A percentile compares a stretch with the other conserved stretches of the same genome.
These are phyloP conservation scores for Saccharomycopsis malanga DNA, from an alignment of 805 yeast genomes.

Conservation along the genomic window DNA sequence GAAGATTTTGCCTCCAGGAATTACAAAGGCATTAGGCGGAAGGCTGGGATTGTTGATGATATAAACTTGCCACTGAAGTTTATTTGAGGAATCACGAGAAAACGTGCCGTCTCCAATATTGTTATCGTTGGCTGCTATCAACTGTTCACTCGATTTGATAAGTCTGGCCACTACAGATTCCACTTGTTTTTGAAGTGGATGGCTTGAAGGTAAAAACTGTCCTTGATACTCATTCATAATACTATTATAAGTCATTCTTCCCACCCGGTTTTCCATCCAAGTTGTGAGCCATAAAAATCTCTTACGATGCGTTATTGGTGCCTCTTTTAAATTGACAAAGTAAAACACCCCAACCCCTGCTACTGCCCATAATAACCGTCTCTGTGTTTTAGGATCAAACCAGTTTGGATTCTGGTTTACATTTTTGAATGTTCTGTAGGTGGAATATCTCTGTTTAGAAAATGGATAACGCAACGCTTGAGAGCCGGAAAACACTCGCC, in stretches of 20 bases:
- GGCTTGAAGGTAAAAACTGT: conserved; percentile 50
- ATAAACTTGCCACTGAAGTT: conserved; percentile 67
- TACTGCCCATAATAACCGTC: background rate
- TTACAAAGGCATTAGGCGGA: conserved; percentile 95
- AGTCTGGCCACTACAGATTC: conserved; percentile 57
- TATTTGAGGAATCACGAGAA: conserved; percentile 28
- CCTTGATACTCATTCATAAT: conserved; percentile 47
- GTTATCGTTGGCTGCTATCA: conserved; percentile 28
- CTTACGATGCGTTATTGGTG: conserved; percentile 70
- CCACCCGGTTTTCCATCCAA: conserved; percentile 55
- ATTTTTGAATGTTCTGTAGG: conserved; percentile 34
- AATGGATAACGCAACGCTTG: too few relatives aligned
- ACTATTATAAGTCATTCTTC: conserved; percentile 56
- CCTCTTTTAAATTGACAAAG: conserved; percentile 48
- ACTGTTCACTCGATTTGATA: conserved; percentile 47
- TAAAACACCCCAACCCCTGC: conserved; percentile 8
- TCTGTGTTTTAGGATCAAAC: conserved; percentile 2
- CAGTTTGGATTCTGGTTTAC: background rate
- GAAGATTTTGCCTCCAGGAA: conserved; percentile 95
- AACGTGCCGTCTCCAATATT: conserved; percentile 18
- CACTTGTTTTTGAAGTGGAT: conserved; percentile 55
- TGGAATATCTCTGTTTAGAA: too few relatives aligned
- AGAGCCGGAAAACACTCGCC: too few relatives aligned
- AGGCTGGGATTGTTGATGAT: conserved; percentile 60
- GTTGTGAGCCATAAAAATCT: conserved; percentile 69